A percentile compares a stretch with the other conserved stretches of the same genome.
Evolutionary conservation across 257 asterid genomes (phyloP).

Genomic region (Plectranthus barbatus): DNA sequence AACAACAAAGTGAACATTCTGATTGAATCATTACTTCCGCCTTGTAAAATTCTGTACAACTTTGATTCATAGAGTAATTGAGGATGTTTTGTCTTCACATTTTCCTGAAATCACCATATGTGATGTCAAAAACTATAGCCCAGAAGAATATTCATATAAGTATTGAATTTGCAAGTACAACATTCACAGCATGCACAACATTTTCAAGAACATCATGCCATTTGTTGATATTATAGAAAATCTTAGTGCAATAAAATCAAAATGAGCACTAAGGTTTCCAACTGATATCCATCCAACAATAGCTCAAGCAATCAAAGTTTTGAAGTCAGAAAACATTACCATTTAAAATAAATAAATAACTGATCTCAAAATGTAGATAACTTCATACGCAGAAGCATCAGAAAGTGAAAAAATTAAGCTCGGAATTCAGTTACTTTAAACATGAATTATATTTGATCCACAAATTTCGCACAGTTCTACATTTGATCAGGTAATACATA

Average conservation of each 20-base stretch:
- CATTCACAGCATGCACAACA: too few species aligned
- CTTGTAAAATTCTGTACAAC: slow-evolving; percentile 86
- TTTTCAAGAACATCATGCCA: too few species aligned
- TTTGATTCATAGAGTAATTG: slow-evolving; percentile 94
- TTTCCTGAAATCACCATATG: slow-evolving; percentile 51
- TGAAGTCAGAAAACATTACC: background rate
- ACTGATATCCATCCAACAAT: background rate
- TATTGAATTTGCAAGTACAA: too few species aligned
- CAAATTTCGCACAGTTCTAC: background rate
- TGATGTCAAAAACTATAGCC: background rate
- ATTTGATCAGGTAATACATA: background rate
- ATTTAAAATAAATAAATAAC: background rate
- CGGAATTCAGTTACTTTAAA: background rate
- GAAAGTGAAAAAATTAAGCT: background rate
- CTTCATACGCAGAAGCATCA: background rate
- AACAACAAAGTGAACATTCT: slow-evolving; percentile 6
- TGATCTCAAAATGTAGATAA: background rate
- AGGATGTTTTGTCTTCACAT: slow-evolving; percentile 92
- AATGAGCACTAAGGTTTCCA: background rate
- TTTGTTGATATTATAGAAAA: too few species aligned
- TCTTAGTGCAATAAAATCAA: background rate
- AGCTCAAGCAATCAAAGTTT: background rate
- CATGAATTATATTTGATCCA: background rate
- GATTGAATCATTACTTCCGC: slow-evolving; percentile 71
- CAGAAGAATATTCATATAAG: too few species aligned